Evolutionary conservation across 306 rosid species (phyloP).

Genomic region (Malus fusca): DNA sequence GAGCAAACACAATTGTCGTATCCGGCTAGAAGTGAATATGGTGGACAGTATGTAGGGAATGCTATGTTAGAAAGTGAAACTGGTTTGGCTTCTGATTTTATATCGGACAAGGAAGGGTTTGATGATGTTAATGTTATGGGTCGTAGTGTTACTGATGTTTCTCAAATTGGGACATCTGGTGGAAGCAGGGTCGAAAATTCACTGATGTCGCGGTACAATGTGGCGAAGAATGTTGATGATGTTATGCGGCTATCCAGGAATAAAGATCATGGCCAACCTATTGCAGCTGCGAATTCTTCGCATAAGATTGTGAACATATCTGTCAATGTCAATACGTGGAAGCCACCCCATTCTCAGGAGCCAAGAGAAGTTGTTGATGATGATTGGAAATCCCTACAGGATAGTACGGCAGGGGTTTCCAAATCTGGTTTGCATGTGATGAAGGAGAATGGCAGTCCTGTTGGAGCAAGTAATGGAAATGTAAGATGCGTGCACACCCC

Average conservation of each 20-base stretch:
- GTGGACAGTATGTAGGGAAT: constrained; percentile 36
- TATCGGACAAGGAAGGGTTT: constrained; percentile 61
- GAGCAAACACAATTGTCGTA: constrained; percentile 28
- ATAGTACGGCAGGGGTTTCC: constrained; percentile 26
- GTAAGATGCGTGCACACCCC: constrained; percentile 33
- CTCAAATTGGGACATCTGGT: constrained; percentile 45
- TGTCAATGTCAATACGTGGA: constrained; percentile 65
- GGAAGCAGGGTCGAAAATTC: constrained; percentile 44
- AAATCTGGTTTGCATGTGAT: constrained; percentile 35
- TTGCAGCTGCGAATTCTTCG: constrained; percentile 38
- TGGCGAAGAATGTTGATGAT: constrained; percentile 43
- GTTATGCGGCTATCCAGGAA: constrained; percentile 23
- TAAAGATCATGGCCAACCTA: constrained; percentile 41
- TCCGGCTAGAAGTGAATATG: constrained; percentile 32
- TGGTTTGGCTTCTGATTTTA: constrained; percentile 52
- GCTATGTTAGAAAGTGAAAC: constrained; percentile 42
- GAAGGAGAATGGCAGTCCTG: constrained; percentile 35
- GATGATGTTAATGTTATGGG: constrained; percentile 38
- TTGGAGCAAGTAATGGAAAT: constrained; percentile 44
- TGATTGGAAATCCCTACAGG: constrained; percentile 33
- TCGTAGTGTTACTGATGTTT: constrained; percentile 32
- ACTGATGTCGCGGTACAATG: constrained; percentile 35
- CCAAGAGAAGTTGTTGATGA: constrained; percentile 43
- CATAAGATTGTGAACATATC: constrained; percentile 58
- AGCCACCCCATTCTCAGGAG: constrained; percentile 56